Percentiles rank a stretch among this genome's conserved stretches.
These are phyloP conservation scores for Platanus orientalis DNA, from an alignment of 164 flowering plant species.

Conservation along the genomic window DNA sequence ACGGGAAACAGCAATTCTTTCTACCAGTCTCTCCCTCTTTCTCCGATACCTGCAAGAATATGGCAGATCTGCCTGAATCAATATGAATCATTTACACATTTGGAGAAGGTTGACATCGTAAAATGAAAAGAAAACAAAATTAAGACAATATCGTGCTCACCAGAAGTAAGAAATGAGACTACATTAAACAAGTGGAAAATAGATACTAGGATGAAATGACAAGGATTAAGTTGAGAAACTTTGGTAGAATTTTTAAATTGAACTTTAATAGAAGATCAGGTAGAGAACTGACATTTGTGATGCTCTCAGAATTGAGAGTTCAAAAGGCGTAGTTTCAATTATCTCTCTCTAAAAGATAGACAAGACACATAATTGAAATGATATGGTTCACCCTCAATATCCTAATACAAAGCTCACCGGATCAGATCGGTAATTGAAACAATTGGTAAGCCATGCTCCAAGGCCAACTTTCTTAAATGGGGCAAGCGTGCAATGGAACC, in stretches of 20 bases:
- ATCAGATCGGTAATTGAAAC: slow-evolving; percentile 77
- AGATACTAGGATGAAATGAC: no score
- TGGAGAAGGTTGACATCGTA: not conserved
- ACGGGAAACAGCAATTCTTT: slow-evolving; percentile 61
- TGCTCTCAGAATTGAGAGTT: no score
- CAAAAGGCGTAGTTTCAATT: no score
- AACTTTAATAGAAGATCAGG: no score
- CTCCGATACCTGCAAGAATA: slow-evolving; percentile 59
- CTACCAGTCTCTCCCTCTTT: slow-evolving; percentile 81
- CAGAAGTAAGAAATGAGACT: not conserved
- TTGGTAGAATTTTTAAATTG: no score
- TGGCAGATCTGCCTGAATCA: not conserved
- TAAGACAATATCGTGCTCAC: no score
- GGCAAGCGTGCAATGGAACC: slow-evolving; percentile 66
- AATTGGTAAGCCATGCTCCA: slow-evolving; percentile 54
- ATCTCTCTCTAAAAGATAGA: no score
- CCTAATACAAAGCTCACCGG: slow-evolving; percentile 37
- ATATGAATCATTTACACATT: not conserved
- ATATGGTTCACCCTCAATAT: not conserved
- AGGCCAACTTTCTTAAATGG: slow-evolving; percentile 51
- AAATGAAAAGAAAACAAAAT: no score
- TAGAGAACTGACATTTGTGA: no score
- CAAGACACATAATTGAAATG: not conserved
- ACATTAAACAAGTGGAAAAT: no score
- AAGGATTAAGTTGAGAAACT: no score